Evolutionary conservation across 768 basidiomycete species (phyloP).

Genomic region (Hericium erinaceus): DNA sequence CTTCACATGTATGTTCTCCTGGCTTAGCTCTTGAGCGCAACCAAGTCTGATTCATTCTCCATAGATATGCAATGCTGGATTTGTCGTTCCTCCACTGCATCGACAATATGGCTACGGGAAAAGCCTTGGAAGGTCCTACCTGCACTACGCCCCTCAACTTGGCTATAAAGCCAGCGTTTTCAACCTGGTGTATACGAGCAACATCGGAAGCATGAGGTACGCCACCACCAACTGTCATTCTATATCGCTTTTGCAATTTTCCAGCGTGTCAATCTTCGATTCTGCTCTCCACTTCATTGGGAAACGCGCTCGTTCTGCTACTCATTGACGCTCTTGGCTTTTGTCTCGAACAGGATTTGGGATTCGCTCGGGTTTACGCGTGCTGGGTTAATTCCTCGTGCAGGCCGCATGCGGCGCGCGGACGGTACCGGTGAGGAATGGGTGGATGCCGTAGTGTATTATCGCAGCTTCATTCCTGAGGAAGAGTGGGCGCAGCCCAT

Average conservation of each 20-base stretch:
- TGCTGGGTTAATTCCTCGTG: constrained; percentile 67
- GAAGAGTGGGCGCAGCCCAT: not conserved
- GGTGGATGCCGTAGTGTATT: constrained; percentile 80
- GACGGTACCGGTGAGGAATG: constrained; percentile 78
- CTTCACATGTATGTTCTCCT: constrained; percentile 65
- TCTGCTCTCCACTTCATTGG: too few relatives aligned
- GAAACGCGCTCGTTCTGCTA: not conserved
- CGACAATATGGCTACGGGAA: constrained; percentile 62
- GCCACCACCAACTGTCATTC: constrained; percentile 13
- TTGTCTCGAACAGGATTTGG: constrained; percentile 51
- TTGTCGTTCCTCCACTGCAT: constrained; percentile 59
- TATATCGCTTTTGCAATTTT: not conserved
- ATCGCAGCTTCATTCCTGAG: constrained; percentile 57
- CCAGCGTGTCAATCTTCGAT: not conserved
- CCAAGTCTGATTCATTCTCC: constrained; percentile 1
- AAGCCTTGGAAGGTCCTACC: constrained; percentile 66
- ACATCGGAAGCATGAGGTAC: constrained; percentile 62
- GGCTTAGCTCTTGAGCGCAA: not conserved
- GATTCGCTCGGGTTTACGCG: constrained; percentile 73
- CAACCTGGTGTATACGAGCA: constrained; percentile 86
- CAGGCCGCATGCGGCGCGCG: constrained; percentile 57
- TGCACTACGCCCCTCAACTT: constrained; percentile 71
- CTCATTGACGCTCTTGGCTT: not conserved
- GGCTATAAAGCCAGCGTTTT: constrained; percentile 79
- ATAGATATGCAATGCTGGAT: constrained; percentile 86